A percentile compares a stretch with the other conserved stretches of the same genome.
Evolutionary conservation across 306 rosid genomes (phyloP).

Genomic region (Quercus mongolica): DNA sequence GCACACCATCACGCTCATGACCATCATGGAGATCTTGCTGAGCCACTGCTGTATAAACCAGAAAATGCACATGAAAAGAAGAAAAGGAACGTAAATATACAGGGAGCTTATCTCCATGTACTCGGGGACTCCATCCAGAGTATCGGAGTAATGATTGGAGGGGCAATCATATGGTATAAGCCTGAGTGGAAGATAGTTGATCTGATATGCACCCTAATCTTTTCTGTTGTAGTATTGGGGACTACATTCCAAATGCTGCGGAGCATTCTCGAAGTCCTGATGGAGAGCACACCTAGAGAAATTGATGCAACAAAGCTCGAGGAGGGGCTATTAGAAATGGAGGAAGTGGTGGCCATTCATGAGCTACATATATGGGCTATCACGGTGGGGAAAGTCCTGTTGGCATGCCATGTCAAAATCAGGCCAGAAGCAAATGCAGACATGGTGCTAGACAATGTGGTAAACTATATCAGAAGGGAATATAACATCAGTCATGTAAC

Average conservation of each 20-base stretch:
- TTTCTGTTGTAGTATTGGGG: slow-evolving; percentile 62
- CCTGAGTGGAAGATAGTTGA: slow-evolving; percentile 71
- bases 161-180: slow-evolving; percentile 67
- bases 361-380: slow-evolving; percentile 85
- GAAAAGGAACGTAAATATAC: slow-evolving; percentile 56
- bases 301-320: slow-evolving; percentile 66
- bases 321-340: slow-evolving; percentile 59
- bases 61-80: slow-evolving; percentile 31
- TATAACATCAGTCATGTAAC: slow-evolving; percentile 79
- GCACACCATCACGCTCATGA: slow-evolving; percentile 23
- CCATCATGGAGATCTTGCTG: slow-evolving; percentile 19
- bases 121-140: slow-evolving; percentile 78
- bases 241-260: slow-evolving; percentile 69
- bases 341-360: slow-evolving; percentile 72
- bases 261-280: slow-evolving; percentile 66
- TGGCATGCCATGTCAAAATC: slow-evolving; percentile 79
- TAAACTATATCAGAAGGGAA: slow-evolving; percentile 64
- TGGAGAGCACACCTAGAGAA: slow-evolving; percentile 83
- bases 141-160: slow-evolving; percentile 80
- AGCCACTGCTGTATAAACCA: slow-evolving; percentile 50
- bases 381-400: slow-evolving; percentile 65
- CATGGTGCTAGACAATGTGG: slow-evolving; percentile 58
- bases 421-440: slow-evolving; percentile 80
- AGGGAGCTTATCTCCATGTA: slow-evolving; percentile 80
- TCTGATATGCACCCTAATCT: slow-evolving; percentile 61